Conservation (phyloP, 169 alveolate genomes). For the Plasmodium cynomolgi region DNA sequence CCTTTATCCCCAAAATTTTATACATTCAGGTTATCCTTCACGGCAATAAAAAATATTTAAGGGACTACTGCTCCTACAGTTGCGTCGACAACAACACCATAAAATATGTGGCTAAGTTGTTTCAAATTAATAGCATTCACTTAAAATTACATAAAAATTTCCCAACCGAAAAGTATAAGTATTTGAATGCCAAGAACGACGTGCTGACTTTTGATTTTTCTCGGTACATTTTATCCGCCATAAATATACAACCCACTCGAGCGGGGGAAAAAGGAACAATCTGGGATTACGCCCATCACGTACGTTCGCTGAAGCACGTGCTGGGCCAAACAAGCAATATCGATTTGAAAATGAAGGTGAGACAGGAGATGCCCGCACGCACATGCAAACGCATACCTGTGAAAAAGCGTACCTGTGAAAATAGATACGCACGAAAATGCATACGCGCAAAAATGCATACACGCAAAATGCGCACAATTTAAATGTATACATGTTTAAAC, state of each 20-base stretch:
- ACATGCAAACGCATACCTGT: not conserved
- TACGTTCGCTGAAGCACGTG: conserved; percentile 16
- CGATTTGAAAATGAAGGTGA: conserved; percentile 60
- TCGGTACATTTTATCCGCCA: conserved; percentile 20
- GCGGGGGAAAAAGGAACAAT: not conserved
- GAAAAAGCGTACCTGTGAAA: not conserved
- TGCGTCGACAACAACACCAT: conserved; percentile 48
- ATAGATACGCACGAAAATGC: not conserved
- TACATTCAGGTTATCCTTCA: conserved; percentile 63
- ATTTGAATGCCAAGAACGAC: conserved; percentile 23
- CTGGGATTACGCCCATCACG: conserved; percentile 18
- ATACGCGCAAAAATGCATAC: not conserved
- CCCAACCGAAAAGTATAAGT: conserved; percentile 41
- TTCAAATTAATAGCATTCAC: conserved; percentile 41
- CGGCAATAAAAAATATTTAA: conserved; percentile 40
- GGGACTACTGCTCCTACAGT: conserved; percentile 59
- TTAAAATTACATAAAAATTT: conserved; percentile 25
- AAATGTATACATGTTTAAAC: not conserved
- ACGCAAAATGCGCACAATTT: not conserved
- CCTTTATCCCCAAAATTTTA: conserved; percentile 65
- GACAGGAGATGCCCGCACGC: not conserved
- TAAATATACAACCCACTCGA: conserved; percentile 10
- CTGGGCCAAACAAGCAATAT: conserved; percentile 21
- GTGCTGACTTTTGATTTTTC: conserved; percentile 34
- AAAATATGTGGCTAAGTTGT: conserved; percentile 45